Percentiles rank a stretch among this genome's conserved stretches.
Evolutionary conservation across 768 basidiomycete genomes (phyloP).

Genomic region (Trametes maxima): DNA sequence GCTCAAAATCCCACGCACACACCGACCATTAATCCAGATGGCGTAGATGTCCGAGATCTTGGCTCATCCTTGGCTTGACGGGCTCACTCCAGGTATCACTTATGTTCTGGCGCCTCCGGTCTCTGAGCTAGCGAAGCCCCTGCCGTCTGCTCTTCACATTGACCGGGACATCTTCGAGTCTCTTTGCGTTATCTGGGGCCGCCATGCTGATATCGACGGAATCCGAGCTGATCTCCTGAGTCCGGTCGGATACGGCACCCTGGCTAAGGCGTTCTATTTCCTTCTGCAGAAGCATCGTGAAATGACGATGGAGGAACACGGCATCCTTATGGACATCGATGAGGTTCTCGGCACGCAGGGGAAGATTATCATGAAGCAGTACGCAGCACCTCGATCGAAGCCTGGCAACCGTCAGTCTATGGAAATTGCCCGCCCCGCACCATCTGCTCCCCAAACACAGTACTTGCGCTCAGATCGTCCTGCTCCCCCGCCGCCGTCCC

Average conservation of each 20-base stretch:
- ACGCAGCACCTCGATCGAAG: constrained; percentile 43
- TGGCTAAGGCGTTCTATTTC: constrained; percentile 90
- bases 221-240: constrained; percentile 71
- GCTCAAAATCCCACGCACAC: neutral
- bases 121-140: constrained; percentile 63
- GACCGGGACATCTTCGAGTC: constrained; percentile 79
- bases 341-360: constrained; percentile 31
- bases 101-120: constrained; percentile 45
- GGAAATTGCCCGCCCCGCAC: constrained; percentile 8
- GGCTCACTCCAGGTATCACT: constrained; percentile 50
- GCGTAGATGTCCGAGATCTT: constrained; percentile 84
- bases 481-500: constrained; percentile 34
- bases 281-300: constrained; percentile 78
- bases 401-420: constrained; percentile 16
- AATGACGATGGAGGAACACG: constrained; percentile 56
- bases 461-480: constrained; percentile 31
- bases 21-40: neutral
- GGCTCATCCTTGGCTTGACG: constrained; percentile 79
- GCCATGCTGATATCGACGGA: constrained; percentile 58
- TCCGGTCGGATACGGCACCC: constrained; percentile 65
- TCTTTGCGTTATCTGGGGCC: constrained; percentile 82
- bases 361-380: constrained; percentile 43
- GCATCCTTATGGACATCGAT: constrained; percentile 44
- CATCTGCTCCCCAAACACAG: constrained; percentile 4
- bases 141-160: constrained; percentile 67